phyloP scores from a whole-genome alignment of 164 flowering plant species.

The Stephania japonica region DNA sequence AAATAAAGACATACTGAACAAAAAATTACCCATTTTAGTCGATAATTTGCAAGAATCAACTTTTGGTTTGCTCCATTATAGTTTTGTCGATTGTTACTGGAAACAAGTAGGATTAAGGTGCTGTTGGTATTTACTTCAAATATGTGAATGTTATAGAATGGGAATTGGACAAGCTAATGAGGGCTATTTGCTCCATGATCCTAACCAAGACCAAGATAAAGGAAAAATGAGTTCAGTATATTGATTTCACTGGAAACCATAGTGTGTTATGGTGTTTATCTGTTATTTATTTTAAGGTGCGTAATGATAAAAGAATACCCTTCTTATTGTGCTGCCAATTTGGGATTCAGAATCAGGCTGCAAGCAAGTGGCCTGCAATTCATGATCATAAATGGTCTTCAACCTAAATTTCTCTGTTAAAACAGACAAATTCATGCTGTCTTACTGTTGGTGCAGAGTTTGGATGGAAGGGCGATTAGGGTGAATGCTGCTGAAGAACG shows the following conservation, averaged over 20 bases:
- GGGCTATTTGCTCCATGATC: not conserved
- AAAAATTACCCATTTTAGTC: not conserved
- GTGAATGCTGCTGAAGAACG: constrained; percentile 64
- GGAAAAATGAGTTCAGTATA: not conserved
- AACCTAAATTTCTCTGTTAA: not conserved
- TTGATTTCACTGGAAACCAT: too few species aligned
- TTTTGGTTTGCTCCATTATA: not conserved
- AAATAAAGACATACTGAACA: not conserved
- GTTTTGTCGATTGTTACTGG: not conserved
- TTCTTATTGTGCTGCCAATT: not conserved
- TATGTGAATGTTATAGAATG: not conserved
- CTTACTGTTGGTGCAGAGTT: constrained; percentile 37
- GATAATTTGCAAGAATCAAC: not conserved
- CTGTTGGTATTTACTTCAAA: not conserved
- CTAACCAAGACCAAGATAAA: not conserved
- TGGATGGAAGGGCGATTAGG: constrained; percentile 71
- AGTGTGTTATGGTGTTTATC: too few species aligned
- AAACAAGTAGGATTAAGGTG: not conserved
- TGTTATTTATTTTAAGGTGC: not conserved
- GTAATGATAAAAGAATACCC: not conserved
- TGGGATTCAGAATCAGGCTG: not conserved
- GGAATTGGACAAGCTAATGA: not conserved
- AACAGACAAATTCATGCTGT: not conserved
- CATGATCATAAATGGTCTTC: not conserved
- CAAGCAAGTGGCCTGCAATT: not conserved